phyloP scores from a whole-genome alignment of 441 rosid genomes.

The Brassica hybrid region DNA sequence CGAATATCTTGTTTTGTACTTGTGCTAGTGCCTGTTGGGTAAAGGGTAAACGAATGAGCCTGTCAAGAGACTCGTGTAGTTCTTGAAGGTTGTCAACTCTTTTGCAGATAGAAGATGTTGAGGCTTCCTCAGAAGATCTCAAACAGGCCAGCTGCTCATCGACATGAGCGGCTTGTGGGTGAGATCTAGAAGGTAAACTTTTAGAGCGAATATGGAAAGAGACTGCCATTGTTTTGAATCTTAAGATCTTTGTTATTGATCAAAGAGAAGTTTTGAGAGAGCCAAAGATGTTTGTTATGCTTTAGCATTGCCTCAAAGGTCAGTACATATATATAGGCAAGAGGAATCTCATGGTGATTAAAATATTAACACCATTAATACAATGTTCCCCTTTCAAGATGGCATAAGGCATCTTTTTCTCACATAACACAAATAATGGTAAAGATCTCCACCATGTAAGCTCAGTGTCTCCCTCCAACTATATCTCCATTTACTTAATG shows the following conservation, averaged over 20 bases:
- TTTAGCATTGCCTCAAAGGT: background rate
- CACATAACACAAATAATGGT: background rate
- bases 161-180: conserved; percentile 33
- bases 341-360: conserved; percentile 11
- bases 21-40: conserved; percentile 34
- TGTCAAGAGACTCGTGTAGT: conserved; percentile 43
- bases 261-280: conserved; percentile 9
- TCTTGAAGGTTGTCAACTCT: conserved; percentile 45
- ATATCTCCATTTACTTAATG: background rate
- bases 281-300: conserved; percentile 10
- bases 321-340: conserved; percentile 14
- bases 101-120: conserved; percentile 30
- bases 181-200: conserved; percentile 30
- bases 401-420: conserved; percentile 1
- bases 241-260: background rate
- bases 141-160: conserved; percentile 33
- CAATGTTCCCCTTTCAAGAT: conserved; percentile 13
- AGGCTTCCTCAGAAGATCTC: conserved; percentile 29
- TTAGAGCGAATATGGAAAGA: conserved; percentile 34
- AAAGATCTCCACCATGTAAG: conserved; percentile 23
- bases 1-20: conserved; percentile 25
- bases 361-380: background rate
- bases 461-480: conserved; percentile 19
- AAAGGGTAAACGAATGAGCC: conserved; percentile 41
- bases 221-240: conserved; percentile 26